Evolutionary conservation across 139 green algal species (phyloP).

Genomic region (Chlamydomonas sphaeroides): DNA sequence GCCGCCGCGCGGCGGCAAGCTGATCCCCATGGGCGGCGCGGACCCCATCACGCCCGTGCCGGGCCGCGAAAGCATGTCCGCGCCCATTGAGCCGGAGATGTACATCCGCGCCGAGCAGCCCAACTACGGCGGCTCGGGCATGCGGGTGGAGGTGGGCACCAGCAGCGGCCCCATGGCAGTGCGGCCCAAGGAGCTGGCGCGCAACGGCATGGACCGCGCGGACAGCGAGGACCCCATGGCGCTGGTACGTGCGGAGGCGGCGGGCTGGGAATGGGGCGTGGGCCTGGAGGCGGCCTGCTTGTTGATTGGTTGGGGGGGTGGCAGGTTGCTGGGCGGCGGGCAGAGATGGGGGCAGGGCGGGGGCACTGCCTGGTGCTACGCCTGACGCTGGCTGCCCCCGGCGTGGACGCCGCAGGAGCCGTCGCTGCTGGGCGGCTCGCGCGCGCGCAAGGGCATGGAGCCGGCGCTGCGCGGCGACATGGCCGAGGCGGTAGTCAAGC

Average conservation of each 20-base stretch:
- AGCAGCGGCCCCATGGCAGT: background rate
- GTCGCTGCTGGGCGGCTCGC: background rate
- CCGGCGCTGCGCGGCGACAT: constrained; percentile 1
- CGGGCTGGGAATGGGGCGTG: too few relatives aligned
- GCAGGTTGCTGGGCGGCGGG: too few relatives aligned
- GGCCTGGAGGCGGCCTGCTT: too few relatives aligned
- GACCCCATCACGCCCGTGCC: background rate
- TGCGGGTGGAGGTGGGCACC: background rate
- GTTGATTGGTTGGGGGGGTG: too few relatives aligned
- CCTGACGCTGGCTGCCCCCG: too few relatives aligned
- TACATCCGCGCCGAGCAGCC: background rate
- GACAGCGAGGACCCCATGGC: too few relatives aligned
- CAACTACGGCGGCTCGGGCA: constrained; percentile 8
- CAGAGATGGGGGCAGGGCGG: too few relatives aligned
- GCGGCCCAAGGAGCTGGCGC: background rate
- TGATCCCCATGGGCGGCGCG: constrained; percentile 2
- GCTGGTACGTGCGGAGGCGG: too few relatives aligned
- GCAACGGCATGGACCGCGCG: constrained; percentile 10
- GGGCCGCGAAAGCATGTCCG: too few relatives aligned
- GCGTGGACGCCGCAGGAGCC: constrained; percentile 29
- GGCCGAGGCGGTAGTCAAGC: constrained; percentile 24
- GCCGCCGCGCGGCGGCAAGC: constrained; percentile 25
- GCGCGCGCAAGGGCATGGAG: background rate
- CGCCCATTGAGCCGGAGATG: background rate
- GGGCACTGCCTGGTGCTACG: too few relatives aligned